Evolutionary conservation across 164 flowering plant species (phyloP).

Genomic region (Stephania yunnanensis): DNA sequence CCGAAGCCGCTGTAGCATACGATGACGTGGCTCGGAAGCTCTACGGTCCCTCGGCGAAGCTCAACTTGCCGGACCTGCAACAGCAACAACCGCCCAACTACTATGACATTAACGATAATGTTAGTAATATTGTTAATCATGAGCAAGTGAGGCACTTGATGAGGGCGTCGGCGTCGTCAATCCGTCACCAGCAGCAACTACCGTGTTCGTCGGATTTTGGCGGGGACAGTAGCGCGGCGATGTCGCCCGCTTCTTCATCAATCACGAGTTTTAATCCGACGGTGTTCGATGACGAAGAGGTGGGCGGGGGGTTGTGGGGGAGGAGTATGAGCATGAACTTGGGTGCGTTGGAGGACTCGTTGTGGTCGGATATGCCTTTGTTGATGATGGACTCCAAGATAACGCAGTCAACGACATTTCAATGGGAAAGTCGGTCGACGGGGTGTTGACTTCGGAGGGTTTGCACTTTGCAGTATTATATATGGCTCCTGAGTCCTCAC

Average conservation of each 20-base stretch:
- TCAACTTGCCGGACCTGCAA: conserved; percentile 36
- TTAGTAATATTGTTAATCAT: no score
- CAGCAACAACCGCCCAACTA: conserved; percentile 1
- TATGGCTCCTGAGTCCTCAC: background rate
- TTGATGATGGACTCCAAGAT: conserved; percentile 1
- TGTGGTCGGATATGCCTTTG: conserved; percentile 26
- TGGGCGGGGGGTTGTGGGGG: conserved; percentile 27
- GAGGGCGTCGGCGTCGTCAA: no score
- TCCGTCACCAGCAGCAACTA: background rate
- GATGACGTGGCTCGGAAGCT: conserved; percentile 57
- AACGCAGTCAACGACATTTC: background rate
- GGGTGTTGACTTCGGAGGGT: conserved; percentile 22
- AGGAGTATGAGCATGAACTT: conserved; percentile 25
- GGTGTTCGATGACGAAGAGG: conserved; percentile 6
- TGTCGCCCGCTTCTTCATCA: background rate
- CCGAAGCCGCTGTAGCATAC: conserved; percentile 58
- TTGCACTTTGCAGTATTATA: conserved; percentile 28
- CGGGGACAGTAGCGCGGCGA: background rate
- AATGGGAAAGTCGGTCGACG: conserved; percentile 11
- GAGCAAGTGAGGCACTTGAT: no score
- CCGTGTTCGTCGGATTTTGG: background rate
- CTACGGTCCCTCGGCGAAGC: conserved; percentile 51
- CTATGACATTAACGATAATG: background rate
- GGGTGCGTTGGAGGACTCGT: conserved; percentile 38
- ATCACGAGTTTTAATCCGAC: background rate